Percentiles rank a stretch among this genome's conserved stretches.
These are phyloP conservation scores for Pichia thaimueangensis DNA, from an alignment of 805 yeast species.

Conservation along the genomic window DNA sequence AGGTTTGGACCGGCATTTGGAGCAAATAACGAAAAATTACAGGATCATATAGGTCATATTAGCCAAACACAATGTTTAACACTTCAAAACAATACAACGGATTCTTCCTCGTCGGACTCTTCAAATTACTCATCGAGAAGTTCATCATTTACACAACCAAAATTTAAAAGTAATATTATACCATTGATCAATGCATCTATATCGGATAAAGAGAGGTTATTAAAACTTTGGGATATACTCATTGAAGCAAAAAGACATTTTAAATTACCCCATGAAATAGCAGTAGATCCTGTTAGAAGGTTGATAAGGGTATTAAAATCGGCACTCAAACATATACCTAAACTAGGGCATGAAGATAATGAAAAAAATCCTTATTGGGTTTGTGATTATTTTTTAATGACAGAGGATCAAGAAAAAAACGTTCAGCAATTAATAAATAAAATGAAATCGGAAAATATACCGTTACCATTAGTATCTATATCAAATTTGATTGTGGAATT, in stretches of 20 bases:
- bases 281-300: constrained; percentile 18
- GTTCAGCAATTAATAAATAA: constrained; percentile 8
- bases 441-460: constrained; percentile 1
- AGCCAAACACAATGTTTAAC: background rate
- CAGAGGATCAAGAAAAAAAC: constrained; percentile 8
- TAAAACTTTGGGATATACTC: constrained; percentile 13
- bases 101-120: background rate
- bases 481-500: constrained; percentile 3
- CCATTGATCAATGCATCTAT: constrained; percentile 2
- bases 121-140: background rate
- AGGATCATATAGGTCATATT: background rate
- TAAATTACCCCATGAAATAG: constrained; percentile 21
- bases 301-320: constrained; percentile 15
- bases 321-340: constrained; percentile 14
- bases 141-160: background rate
- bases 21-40: constrained; percentile 12
- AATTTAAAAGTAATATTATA: background rate
- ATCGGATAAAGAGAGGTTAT: background rate
- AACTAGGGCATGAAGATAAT: background rate
- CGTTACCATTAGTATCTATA: constrained; percentile 13
- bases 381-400: constrained; percentile 14
- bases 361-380: constrained; percentile 8
- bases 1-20: constrained; percentile 21
- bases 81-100: too few relatives aligned
- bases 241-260: constrained; percentile 21